A percentile compares a stretch with the other conserved stretches of the same genome.
phyloP scores from a whole-genome alignment of 1,284 basidiomycete genomes.

The Tremellales sp. region DNA sequence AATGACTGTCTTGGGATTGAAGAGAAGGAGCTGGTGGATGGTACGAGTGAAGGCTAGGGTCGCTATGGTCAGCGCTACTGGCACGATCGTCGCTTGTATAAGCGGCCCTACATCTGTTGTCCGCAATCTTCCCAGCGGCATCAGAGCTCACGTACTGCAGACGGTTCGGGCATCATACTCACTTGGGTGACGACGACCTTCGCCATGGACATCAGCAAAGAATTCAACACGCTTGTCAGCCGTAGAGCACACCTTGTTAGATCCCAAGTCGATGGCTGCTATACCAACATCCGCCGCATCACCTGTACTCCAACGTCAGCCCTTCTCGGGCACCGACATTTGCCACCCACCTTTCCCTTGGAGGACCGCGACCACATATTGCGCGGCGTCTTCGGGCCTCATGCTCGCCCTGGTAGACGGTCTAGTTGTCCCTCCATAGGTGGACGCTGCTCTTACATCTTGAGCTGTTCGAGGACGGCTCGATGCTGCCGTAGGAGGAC shows the following conservation, averaged over 20 bases:
- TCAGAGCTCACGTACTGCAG: background rate
- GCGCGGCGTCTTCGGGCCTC: background rate
- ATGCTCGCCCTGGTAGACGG: background rate
- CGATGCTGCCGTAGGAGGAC: conserved; percentile 4
- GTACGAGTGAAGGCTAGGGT: conserved; percentile 69
- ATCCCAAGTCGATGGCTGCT: conserved; percentile 74
- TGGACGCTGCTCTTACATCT: conserved; percentile 6
- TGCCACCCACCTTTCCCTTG: conserved; percentile 17
- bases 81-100: background rate
- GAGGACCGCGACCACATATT: conserved; percentile 31
- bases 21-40: conserved; percentile 75
- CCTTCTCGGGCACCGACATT: background rate
- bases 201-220: conserved; percentile 8
- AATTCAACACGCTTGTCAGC: conserved; percentile 5
- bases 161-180: background rate
- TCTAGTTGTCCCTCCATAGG: no score
- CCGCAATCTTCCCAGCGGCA: conserved; percentile 59
- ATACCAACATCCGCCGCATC: conserved; percentile 77
- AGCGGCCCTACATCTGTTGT: conserved; percentile 57
- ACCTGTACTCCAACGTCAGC: conserved; percentile 36
- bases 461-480: conserved; percentile 13
- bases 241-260: conserved; percentile 62
- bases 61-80: background rate
- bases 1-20: conserved; percentile 66
- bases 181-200: conserved; percentile 33